Evolutionary conservation across 169 alveolate species (phyloP).

Genomic region (Cryptosporidium xiaoi): DNA sequence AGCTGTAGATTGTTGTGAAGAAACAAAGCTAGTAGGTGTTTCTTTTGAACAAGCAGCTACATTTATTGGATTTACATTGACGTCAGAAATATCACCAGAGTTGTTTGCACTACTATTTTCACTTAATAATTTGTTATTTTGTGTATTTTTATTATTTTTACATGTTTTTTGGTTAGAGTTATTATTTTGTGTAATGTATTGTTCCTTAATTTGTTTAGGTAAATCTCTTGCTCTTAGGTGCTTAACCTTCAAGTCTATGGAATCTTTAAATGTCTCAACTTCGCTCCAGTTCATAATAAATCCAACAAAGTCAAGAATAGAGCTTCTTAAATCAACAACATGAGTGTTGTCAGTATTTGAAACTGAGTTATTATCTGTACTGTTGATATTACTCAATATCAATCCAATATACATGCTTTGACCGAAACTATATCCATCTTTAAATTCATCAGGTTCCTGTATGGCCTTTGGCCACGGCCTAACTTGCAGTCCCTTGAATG

Average conservation of each 20-base stretch:
- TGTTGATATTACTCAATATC: constrained; percentile 10
- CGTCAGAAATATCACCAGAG: neutral
- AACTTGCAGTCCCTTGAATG: constrained; percentile 81
- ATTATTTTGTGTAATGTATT: neutral
- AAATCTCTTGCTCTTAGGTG: constrained; percentile 54
- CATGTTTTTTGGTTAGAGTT: neutral
- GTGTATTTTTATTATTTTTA: neutral
- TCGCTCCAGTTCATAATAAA: constrained; percentile 74
- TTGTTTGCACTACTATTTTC: neutral
- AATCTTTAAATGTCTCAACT: constrained; percentile 57
- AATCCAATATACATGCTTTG: constrained; percentile 73
- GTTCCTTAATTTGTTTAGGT: constrained; percentile 59
- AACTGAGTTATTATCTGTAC: neutral
- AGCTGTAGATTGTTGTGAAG: constrained; percentile 70
- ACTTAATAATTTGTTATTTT: neutral
- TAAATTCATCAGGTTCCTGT: constrained; percentile 45
- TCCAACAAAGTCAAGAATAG: constrained; percentile 71
- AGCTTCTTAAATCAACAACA: constrained; percentile 69
- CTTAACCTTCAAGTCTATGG: constrained; percentile 58
- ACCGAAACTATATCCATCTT: constrained; percentile 61
- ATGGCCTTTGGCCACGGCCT: constrained; percentile 84
- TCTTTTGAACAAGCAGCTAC: neutral
- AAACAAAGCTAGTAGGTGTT: constrained; percentile 29
- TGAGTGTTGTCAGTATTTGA: constrained; percentile 27
- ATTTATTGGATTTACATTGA: neutral